Conservation (phyloP, 2,329 filamentous ascomycete genomes). For the Pseudocercospora crystallina region DNA sequence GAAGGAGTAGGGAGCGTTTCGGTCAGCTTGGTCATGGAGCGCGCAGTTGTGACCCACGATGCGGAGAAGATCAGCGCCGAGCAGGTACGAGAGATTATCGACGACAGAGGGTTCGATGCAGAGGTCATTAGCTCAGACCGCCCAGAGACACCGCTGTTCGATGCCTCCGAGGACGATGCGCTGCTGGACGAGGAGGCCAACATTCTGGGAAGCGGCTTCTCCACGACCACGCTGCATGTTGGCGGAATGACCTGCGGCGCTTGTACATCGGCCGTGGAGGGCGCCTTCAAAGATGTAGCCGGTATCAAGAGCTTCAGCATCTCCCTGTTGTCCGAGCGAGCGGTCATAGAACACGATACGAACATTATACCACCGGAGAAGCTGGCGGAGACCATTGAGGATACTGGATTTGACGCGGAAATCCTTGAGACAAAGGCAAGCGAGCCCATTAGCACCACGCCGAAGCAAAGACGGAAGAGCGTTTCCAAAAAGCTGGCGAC, state of each 20-base stretch:
- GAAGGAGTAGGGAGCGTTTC: slow-evolving; percentile 83
- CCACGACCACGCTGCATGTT: slow-evolving; percentile 85
- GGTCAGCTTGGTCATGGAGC: slow-evolving; percentile 92
- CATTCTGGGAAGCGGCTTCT: slow-evolving; percentile 60
- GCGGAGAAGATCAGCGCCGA: slow-evolving; percentile 71
- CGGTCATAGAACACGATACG: slow-evolving; percentile 89
- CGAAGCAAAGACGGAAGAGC: slow-evolving; percentile 38
- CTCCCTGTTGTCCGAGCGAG: slow-evolving; percentile 90
- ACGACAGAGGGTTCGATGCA: slow-evolving; percentile 89
- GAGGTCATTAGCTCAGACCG: slow-evolving; percentile 46
- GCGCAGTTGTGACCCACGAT: slow-evolving; percentile 89
- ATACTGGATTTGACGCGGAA: slow-evolving; percentile 86
- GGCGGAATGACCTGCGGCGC: slow-evolving; percentile 87
- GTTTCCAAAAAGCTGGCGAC: slow-evolving; percentile 52
- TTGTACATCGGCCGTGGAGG: slow-evolving; percentile 93
- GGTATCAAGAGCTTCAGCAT: slow-evolving; percentile 86
- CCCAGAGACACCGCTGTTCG: slow-evolving; percentile 26
- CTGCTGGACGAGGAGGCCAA: slow-evolving; percentile 20
- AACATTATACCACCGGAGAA: slow-evolving; percentile 69
- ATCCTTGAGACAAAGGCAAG: slow-evolving; percentile 69
- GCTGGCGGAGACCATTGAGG: slow-evolving; percentile 83
- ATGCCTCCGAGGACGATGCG: slow-evolving; percentile 22
- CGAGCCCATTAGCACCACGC: slow-evolving; percentile 35
- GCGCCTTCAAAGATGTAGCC: slow-evolving; percentile 77
- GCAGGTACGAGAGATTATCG: slow-evolving; percentile 77